Conservation (phyloP, 1,284 basidiomycete species). For the Cystobasidium slooffiae region DNA sequence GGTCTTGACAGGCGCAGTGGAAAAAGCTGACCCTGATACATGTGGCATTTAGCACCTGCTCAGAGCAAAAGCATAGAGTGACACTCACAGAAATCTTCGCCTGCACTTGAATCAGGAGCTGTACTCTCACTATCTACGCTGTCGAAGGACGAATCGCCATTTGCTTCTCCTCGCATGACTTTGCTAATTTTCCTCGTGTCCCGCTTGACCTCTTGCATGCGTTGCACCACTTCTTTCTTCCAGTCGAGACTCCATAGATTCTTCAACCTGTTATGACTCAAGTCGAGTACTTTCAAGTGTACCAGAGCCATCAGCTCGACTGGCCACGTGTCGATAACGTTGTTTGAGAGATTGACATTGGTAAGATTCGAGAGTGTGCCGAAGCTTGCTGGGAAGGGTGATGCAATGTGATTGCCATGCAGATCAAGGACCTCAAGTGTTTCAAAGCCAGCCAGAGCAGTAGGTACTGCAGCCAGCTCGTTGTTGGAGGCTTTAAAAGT, state of each 20-base stretch:
- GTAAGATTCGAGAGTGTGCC: slow-evolving; percentile 34
- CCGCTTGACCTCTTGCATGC: slow-evolving; percentile 20
- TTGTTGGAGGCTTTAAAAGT: slow-evolving; percentile 42
- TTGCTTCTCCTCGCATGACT: neutral
- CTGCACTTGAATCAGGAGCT: slow-evolving; percentile 22
- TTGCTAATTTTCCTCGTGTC: slow-evolving; percentile 1
- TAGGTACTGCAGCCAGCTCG: slow-evolving; percentile 31
- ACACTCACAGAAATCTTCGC: slow-evolving; percentile 37
- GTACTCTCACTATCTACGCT: slow-evolving; percentile 40
- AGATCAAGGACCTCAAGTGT: slow-evolving; percentile 38
- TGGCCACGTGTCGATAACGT: slow-evolving; percentile 30
- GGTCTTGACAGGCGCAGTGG: slow-evolving; percentile 28
- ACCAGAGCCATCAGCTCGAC: slow-evolving; percentile 43
- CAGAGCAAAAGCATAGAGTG: neutral
- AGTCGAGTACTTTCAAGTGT: slow-evolving; percentile 33
- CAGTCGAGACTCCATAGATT: slow-evolving; percentile 21
- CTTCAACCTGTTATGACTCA: slow-evolving; percentile 37
- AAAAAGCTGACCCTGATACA: slow-evolving; percentile 22
- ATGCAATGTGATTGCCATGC: slow-evolving; percentile 26
- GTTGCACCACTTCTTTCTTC: slow-evolving; percentile 2
- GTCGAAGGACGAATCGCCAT: slow-evolving; percentile 28
- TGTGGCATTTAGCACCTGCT: neutral
- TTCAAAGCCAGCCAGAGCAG: slow-evolving; percentile 33
- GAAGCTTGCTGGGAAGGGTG: slow-evolving; percentile 37
- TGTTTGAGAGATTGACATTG: slow-evolving; percentile 38